phyloP scores from a whole-genome alignment of 2,329 filamentous ascomycete genomes.

The Botryotinia narcissicola region DNA sequence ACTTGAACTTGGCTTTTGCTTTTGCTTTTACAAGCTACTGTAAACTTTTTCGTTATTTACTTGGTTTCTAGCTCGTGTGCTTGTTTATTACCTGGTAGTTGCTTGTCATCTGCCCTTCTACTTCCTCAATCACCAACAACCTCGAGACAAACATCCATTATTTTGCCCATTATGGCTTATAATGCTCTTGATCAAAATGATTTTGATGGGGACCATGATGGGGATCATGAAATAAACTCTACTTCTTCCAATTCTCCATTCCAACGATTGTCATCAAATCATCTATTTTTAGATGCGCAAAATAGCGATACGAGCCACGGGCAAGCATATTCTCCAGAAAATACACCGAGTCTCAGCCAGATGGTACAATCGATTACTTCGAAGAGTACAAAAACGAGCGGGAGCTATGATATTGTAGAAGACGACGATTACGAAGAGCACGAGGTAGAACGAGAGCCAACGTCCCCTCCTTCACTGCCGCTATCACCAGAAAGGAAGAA shows the following conservation, averaged over 20 bases:
- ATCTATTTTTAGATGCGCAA: slow-evolving; percentile 32
- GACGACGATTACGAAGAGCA: slow-evolving; percentile 26
- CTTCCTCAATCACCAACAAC: slow-evolving; percentile 5
- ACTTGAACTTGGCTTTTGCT: neutral
- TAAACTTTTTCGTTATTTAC: neutral
- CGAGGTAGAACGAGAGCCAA: slow-evolving; percentile 10
- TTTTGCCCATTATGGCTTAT: slow-evolving; percentile 25
- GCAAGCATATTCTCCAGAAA: slow-evolving; percentile 15
- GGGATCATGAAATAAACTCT: slow-evolving; percentile 10
- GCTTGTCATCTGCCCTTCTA: neutral
- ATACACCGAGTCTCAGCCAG: slow-evolving; percentile 15
- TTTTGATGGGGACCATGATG: slow-evolving; percentile 6
- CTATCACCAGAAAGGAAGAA: slow-evolving; percentile 18
- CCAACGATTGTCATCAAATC: slow-evolving; percentile 17
- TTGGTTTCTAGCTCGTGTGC: neutral
- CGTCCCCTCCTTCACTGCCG: slow-evolving; percentile 6
- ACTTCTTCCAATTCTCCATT: slow-evolving; percentile 15
- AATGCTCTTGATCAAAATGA: slow-evolving; percentile 23
- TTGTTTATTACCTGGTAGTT: neutral
- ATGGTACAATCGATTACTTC: slow-evolving; percentile 25
- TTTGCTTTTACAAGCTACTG: slow-evolving; percentile 3
- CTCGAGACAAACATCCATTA: neutral
- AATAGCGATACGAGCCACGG: slow-evolving; percentile 25
- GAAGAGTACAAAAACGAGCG: slow-evolving; percentile 22
- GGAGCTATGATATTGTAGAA: slow-evolving; percentile 28